phyloP scores from a whole-genome alignment of 1,139 yeast species.

The Magnusiomyces magnusii region DNA sequence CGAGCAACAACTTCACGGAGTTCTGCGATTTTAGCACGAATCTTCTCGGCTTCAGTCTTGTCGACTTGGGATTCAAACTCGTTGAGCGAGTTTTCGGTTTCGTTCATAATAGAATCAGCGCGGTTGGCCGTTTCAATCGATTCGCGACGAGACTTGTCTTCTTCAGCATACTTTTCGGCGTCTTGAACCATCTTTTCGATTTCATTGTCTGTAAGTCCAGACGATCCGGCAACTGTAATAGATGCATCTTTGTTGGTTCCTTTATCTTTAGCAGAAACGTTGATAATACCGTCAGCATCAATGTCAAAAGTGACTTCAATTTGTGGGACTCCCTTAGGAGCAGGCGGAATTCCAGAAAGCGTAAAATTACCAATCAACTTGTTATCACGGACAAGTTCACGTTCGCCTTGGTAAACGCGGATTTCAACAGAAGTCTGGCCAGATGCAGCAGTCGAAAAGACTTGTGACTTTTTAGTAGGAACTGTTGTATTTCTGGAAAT shows the following conservation, averaged over 20 bases:
- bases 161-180: constrained; percentile 96
- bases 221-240: constrained; percentile 97
- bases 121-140: constrained; percentile 94
- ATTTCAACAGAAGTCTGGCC: constrained; percentile 99
- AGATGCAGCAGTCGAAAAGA: constrained; percentile 97
- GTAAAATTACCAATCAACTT: constrained; percentile 98
- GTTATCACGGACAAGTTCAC: constrained; percentile 98
- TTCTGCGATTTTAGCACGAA: constrained; percentile 64
- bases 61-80: constrained; percentile 94
- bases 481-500: constrained; percentile 97
- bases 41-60: constrained; percentile 78
- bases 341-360: constrained; percentile 90
- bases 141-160: constrained; percentile 93
- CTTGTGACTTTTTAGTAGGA: constrained; percentile 95
- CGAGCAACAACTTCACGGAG: constrained; percentile 88
- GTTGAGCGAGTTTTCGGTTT: constrained; percentile 87
- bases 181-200: constrained; percentile 98
- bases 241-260: constrained; percentile 98
- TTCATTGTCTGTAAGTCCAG: constrained; percentile 94
- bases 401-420: constrained; percentile 99
- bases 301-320: constrained; percentile 97
- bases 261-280: constrained; percentile 98
- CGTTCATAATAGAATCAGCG: constrained; percentile 95
- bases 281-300: constrained; percentile 98
- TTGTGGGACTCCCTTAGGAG: constrained; percentile 99